Percentiles rank a stretch among this genome's conserved stretches.
These are phyloP conservation scores for Penicillium riverlandense DNA, from an alignment of 495 filamentous ascomycete genomes.

Conservation along the genomic window DNA sequence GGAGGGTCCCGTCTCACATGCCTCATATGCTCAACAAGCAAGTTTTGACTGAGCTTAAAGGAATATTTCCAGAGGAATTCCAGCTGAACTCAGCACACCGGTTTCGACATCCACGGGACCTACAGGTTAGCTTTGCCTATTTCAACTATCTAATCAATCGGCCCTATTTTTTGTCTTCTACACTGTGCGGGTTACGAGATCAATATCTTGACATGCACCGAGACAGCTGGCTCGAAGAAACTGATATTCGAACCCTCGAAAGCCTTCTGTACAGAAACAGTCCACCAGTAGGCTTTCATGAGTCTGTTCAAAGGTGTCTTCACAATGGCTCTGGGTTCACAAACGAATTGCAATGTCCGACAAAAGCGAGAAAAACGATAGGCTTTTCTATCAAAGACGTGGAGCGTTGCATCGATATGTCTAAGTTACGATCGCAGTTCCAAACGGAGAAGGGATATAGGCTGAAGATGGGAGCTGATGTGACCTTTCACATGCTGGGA, in stretches of 20 bases:
- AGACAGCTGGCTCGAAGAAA: neutral
- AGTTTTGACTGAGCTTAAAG: conserved; percentile 2
- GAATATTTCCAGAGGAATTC: conserved; percentile 1
- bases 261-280: neutral
- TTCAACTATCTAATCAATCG: conserved; percentile 4
- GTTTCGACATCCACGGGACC: conserved; percentile 2
- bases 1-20: conserved; percentile 4
- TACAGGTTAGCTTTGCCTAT: conserved; percentile 4
- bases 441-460: conserved; percentile 1
- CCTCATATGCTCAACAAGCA: conserved; percentile 6
- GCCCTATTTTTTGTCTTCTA: conserved; percentile 1
- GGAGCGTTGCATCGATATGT: conserved; percentile 1
- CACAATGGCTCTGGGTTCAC: neutral
- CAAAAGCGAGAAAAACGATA: neutral
- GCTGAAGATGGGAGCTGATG: conserved; percentile 5
- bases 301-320: neutral
- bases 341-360: neutral
- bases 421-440: neutral
- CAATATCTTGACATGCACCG: neutral
- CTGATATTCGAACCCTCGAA: neutral
- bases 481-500: conserved; percentile 5
- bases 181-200: neutral
- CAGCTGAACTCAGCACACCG: conserved; percentile 2
- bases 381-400: neutral
- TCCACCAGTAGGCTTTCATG: neutral